Conservation (phyloP, 2,329 filamentous ascomycete species). For the Monilinia fructigena region DNA sequence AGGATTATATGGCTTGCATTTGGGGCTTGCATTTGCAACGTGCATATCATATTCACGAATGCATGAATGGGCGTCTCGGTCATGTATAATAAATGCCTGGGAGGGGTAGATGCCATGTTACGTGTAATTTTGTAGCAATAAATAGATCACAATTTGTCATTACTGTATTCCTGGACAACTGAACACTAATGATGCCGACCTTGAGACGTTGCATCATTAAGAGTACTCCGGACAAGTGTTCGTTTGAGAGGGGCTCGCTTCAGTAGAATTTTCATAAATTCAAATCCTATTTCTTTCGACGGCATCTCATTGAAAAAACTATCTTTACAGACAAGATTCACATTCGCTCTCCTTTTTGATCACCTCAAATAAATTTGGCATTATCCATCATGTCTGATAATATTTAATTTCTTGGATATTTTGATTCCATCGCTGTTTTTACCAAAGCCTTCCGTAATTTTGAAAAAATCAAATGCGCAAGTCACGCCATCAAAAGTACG, state of each 20-base stretch:
- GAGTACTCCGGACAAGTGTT: not conserved
- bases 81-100: slow-evolving; percentile 12
- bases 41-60: slow-evolving; percentile 9
- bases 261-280: no score
- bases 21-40: slow-evolving; percentile 4
- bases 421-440: no score
- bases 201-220: not conserved
- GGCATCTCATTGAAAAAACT: no score
- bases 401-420: no score
- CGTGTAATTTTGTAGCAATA: slow-evolving; percentile 12
- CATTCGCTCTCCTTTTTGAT: no score
- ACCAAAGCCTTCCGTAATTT: no score
- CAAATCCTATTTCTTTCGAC: no score
- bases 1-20: slow-evolving; percentile 20
- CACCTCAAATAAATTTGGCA: no score
- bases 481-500: no score
- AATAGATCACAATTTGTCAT: not conserved
- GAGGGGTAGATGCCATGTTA: not conserved
- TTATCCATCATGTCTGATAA: no score
- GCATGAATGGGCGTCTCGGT: slow-evolving; percentile 9
- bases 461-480: no score
- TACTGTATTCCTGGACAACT: not conserved
- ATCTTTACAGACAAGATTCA: no score
- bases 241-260: not conserved
- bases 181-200: not conserved